Evolutionary conservation across 768 basidiomycete genomes (phyloP), one percentile per base, ranked within the genome.

Genomic region (Hemileccinum rubropunctum): DNA sequence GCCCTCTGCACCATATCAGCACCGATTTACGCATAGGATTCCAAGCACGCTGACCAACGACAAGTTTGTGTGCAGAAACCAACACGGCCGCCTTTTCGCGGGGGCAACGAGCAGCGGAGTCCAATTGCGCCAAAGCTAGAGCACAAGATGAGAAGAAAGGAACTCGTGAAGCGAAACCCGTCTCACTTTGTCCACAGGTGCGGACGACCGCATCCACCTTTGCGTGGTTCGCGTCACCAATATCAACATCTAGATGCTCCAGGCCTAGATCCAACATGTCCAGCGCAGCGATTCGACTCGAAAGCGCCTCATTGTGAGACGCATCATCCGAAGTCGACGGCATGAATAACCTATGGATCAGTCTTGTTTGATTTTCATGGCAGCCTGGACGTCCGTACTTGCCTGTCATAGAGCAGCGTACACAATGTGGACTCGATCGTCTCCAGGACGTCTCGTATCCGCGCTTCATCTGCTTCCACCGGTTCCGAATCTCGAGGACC

Each of bases 221-320:
- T 42, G 76, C 57, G 0, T 61, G 76, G 5, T 77, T 71, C 1
- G 71, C 72, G 4, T 65, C 56, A 3, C 82, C 84, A 0, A 91
- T 81, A 45, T 91, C 84, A 9, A 98, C 78, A 14, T 95, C 95
- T 1, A 99, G 80, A 70, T 98, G 94, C 34, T 88, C 86, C 10
- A 98, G 73, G 2, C 84, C 79, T 0, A 99, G 74, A 65, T 98
- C 95, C 1, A 98, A 75, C 76, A 94, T 81, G 57, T 95, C 94
- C 39, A 99, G 74, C 1, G 94, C 95, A 13, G 92, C 91, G 14
- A 98, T 84, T 6, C 95, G 83, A 61, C 84, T 88, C 0, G 94
- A 83, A 4, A 99, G 73, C 0, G 91, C 88, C 59, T 91, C 91
- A 63, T 99, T 94, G 63, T 97, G 95, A 1, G 84, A 85, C 0